phyloP scores from a whole-genome alignment of 1,284 basidiomycete species.

The Microbotryum saponariae region DNA sequence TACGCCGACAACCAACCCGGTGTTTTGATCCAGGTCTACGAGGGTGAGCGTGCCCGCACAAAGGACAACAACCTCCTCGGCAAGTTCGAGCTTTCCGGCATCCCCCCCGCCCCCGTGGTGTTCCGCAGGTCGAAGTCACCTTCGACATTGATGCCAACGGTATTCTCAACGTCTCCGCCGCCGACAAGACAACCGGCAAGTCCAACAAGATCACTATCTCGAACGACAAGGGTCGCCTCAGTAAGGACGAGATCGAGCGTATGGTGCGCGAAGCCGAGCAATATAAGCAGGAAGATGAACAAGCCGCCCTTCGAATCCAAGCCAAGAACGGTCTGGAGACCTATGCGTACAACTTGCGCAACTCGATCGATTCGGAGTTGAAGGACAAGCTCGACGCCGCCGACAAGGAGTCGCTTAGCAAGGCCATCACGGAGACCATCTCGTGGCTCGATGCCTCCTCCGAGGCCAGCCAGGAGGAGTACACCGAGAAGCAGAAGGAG shows the following conservation, averaged over 20 bases:
- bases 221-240: constrained; percentile 96
- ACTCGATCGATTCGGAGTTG: constrained; percentile 64
- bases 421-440: constrained; percentile 77
- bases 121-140: constrained; percentile 95
- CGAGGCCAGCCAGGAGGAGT: constrained; percentile 92
- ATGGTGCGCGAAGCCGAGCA: constrained; percentile 67
- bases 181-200: constrained; percentile 97
- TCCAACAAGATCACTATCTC: constrained; percentile 78
- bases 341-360: constrained; percentile 92
- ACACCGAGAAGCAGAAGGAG: constrained; percentile 91
- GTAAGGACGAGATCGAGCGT: constrained; percentile 96
- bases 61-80: constrained; percentile 95
- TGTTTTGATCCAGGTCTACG: constrained; percentile 97
- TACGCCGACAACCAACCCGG: constrained; percentile 99
- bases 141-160: constrained; percentile 87
- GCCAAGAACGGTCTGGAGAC: constrained; percentile 63
- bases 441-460: constrained; percentile 80
- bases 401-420: constrained; percentile 82
- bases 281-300: constrained; percentile 63
- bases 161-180: constrained; percentile 91
- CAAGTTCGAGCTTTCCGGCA: constrained; percentile 97
- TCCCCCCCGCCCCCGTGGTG: constrained; percentile 95
- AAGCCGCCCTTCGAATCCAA: constrained; percentile 56
- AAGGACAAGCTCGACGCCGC: constrained; percentile 65
- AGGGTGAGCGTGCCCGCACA: constrained; percentile 97